Evolutionary conservation across 352 stramenopile genomes (phyloP).

Genomic region (Globisporangium alternatum): DNA sequence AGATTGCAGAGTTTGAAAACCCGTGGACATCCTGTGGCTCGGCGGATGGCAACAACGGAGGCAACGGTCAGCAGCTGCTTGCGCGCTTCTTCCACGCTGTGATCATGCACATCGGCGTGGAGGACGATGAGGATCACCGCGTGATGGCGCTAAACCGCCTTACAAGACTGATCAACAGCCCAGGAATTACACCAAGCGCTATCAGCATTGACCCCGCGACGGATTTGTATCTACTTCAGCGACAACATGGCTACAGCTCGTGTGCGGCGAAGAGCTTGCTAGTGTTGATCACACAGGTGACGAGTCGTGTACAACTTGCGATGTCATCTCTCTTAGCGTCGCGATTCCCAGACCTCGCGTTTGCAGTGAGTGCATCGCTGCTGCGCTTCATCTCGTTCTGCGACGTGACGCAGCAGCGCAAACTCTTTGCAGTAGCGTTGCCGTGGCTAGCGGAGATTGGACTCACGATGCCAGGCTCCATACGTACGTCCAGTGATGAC

Average conservation of each 20-base stretch:
- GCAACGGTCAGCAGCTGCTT: conserved; percentile 19
- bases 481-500: background rate
- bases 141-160: conserved; percentile 21
- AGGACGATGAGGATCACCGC: conserved; percentile 33
- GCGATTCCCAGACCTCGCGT: conserved; percentile 28
- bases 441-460: conserved; percentile 54
- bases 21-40: background rate
- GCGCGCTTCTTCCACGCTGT: conserved; percentile 41
- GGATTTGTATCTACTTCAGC: background rate
- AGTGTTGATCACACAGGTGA: conserved; percentile 22
- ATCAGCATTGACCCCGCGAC: background rate
- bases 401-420: conserved; percentile 36
- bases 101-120: conserved; percentile 51
- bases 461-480: conserved; percentile 5
- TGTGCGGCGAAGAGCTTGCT: conserved; percentile 7
- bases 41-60: background rate
- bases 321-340: conserved; percentile 31
- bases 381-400: conserved; percentile 38
- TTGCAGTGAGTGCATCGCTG: conserved; percentile 38
- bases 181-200: background rate
- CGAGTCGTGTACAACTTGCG: conserved; percentile 30
- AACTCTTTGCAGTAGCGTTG: conserved; percentile 48
- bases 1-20: conserved; percentile 8
- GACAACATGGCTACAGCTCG: conserved; percentile 5
- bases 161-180: conserved; percentile 19